These are phyloP conservation scores for Volvariella surrecta DNA, from an alignment of 1,284 basidiomycete species.

Conservation along the genomic window DNA sequence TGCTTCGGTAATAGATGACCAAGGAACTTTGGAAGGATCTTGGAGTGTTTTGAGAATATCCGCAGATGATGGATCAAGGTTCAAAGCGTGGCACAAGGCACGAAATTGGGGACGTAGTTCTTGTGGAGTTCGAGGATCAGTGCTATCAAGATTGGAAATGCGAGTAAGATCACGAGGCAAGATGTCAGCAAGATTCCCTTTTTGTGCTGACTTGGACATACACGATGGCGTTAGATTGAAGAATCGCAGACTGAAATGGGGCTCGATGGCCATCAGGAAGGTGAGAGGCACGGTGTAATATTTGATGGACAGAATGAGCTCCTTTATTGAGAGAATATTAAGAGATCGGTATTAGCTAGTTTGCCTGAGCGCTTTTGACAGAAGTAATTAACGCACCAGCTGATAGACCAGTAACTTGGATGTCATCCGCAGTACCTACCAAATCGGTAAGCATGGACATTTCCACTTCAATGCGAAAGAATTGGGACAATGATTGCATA, in stretches of 20 bases:
- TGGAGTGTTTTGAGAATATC: conserved; percentile 40
- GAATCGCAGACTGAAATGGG: conserved; percentile 55
- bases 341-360: background rate
- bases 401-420: conserved; percentile 60
- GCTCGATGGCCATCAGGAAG: conserved; percentile 46
- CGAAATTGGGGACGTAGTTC: conserved; percentile 56
- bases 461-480: background rate
- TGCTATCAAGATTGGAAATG: conserved; percentile 15
- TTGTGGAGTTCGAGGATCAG: conserved; percentile 45
- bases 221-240: conserved; percentile 71
- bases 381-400: conserved; percentile 37
- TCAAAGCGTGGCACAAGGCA: conserved; percentile 46
- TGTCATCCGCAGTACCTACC: conserved; percentile 45
- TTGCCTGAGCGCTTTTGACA: background rate
- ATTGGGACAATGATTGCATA: background rate
- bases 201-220: conserved; percentile 71
- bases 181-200: conserved; percentile 29
- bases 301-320: conserved; percentile 68
- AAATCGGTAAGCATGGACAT: background rate
- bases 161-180: background rate
- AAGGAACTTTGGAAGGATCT: conserved; percentile 39
- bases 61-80: conserved; percentile 42
- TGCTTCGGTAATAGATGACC: conserved; percentile 38
- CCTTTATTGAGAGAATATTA: conserved; percentile 24
- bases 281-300: conserved; percentile 63